Evolutionary conservation across 2,329 filamentous ascomycete species (phyloP), one percentile per base, ranked within the genome.

Genomic region (Xylariales sp.): DNA sequence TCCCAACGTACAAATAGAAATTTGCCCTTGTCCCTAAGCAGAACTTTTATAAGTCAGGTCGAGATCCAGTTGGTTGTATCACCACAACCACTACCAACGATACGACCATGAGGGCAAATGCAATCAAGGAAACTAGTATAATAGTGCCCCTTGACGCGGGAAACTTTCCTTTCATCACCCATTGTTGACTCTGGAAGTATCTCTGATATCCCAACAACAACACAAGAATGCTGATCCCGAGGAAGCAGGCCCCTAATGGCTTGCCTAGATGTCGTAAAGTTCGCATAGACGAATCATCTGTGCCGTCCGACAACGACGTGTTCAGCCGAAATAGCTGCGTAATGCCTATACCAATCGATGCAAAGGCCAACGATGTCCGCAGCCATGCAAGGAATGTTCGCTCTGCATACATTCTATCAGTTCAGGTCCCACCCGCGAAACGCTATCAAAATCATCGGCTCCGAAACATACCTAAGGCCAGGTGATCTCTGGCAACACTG

Each of bases 291-390:
- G 58, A 55, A 29, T 64, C 58, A 16, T 56, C 52, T 46, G 48
- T 18, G 49, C 57, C 62, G 28, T 58, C 53, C 16, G 64, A 56
- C 29, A 85, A 66, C 7, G 79, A 74, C 0, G 81, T 85, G 66
- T 90, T 90, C 43, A 93, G 79, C 19, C 87, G 83, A 66, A 93
- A 91, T 35, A 93, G 78, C 60, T 93, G 87, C 1, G 87, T 91
- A 29, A 93, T 77, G 31, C 86, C 87, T 45, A 93, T 86, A 43
- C 87, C 87, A 51, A 93, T 91, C 24, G 78, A 85, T 9, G 86
- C 85, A 56, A 93, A 93, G 18, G 84, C 81, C 25, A 93, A 74
- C 3, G 84, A 89, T 3, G 87, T 93, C 39, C 87, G 78, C 31
- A 93, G 74, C 87, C 87, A 93, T 41, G 87, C 87, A 22, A 93